These are phyloP conservation scores for Ascochyta viciae-villosae DNA, from an alignment of 2,329 filamentous ascomycete genomes.

Conservation along the genomic window DNA sequence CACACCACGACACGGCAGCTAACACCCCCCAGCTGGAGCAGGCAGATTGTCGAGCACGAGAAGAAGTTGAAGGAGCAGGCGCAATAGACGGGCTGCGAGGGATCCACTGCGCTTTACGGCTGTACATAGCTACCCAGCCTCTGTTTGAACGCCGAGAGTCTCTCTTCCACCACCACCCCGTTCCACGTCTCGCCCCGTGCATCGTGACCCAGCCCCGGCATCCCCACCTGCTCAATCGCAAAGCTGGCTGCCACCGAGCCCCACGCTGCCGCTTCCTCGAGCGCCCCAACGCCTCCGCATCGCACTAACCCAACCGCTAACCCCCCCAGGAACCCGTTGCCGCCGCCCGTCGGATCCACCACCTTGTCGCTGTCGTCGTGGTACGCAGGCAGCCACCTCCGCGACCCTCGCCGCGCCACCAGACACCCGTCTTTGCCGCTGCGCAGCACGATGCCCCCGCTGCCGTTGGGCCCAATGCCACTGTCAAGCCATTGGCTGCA, in stretches of 20 bases:
- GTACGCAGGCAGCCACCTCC: slow-evolving; percentile 79
- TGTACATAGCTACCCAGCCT: slow-evolving; percentile 50
- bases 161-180: slow-evolving; percentile 51
- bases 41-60: slow-evolving; percentile 74
- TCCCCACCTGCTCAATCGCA: slow-evolving; percentile 91
- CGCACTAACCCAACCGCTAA: slow-evolving; percentile 63
- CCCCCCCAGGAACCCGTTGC: slow-evolving; percentile 83
- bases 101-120: slow-evolving; percentile 29
- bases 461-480: slow-evolving; percentile 44
- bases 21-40: slow-evolving; percentile 67
- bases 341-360: slow-evolving; percentile 92
- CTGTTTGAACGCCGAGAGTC: slow-evolving; percentile 52
- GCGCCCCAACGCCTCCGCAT: slow-evolving; percentile 52
- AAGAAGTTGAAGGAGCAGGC: slow-evolving; percentile 53
- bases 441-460: slow-evolving; percentile 70
- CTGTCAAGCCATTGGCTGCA: slow-evolving; percentile 46
- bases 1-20: slow-evolving; percentile 27
- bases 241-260: slow-evolving; percentile 87
- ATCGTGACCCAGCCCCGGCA: slow-evolving; percentile 64
- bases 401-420: slow-evolving; percentile 49
- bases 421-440: slow-evolving; percentile 76
- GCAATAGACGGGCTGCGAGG: slow-evolving; percentile 11
- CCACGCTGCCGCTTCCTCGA: slow-evolving; percentile 77
- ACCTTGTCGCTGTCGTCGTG: slow-evolving; percentile 66
- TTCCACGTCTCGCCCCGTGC: slow-evolving; percentile 57